Evolutionary conservation across 139 green algal genomes (phyloP).

Genomic region (Asterochloris sp.): DNA sequence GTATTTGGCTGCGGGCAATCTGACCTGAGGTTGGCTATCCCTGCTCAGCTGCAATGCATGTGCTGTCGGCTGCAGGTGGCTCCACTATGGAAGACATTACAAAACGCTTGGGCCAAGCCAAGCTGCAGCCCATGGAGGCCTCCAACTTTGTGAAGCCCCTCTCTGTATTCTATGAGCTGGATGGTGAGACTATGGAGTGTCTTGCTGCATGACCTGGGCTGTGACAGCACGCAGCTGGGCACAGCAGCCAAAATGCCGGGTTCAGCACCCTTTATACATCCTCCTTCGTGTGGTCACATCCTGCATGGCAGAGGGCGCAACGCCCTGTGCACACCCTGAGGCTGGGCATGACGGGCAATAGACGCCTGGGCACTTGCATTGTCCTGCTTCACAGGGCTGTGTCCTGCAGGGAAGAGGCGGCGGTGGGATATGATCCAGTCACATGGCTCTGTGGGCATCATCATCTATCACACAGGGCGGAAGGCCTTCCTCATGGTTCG

Average conservation of each 20-base stretch:
- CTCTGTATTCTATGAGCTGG: conserved; percentile 50
- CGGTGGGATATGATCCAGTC: conserved; percentile 77
- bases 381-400: background rate
- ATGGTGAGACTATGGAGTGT: conserved; percentile 32
- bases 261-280: too few species aligned
- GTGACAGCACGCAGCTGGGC: too few species aligned
- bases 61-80: too few species aligned
- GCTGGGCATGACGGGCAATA: too few species aligned
- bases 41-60: too few species aligned
- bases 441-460: conserved; percentile 62
- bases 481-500: conserved; percentile 63
- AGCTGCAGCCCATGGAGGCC: conserved; percentile 9
- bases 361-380: too few species aligned
- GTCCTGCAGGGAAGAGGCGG: conserved; percentile 30
- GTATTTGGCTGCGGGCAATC: too few species aligned
- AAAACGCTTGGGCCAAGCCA: conserved; percentile 25
- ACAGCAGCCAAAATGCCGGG: too few species aligned
- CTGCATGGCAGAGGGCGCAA: too few species aligned
- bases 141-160: conserved; percentile 55
- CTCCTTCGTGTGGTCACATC: too few species aligned
- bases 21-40: too few species aligned
- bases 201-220: background rate
- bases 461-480: conserved; percentile 68
- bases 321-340: too few species aligned
- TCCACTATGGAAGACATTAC: conserved; percentile 31